Conservation (phyloP, 257 asterid genomes). For the Penstemon eatonii region DNA sequence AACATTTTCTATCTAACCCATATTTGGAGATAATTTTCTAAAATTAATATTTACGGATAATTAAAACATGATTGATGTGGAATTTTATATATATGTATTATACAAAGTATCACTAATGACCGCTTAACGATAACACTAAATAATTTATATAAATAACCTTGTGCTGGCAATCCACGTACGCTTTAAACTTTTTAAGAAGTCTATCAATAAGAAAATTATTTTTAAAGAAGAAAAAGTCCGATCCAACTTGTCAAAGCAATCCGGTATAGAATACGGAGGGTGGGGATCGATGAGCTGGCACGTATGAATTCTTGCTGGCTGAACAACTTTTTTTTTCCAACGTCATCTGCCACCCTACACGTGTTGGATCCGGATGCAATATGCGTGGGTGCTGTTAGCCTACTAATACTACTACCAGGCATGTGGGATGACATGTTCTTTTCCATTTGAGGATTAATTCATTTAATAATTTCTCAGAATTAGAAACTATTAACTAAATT, state of each 20-base stretch:
- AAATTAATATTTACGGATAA: no score
- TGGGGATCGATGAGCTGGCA: conserved; percentile 59
- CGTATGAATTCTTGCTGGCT: conserved; percentile 34
- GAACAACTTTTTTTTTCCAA: conserved; percentile 31
- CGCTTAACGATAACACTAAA: no score
- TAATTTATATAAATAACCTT: no score
- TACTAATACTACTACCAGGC: conserved; percentile 50
- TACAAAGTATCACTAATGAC: no score
- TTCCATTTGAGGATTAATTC: conserved; percentile 23
- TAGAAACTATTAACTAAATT: conserved; percentile 46
- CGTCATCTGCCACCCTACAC: conserved; percentile 47
- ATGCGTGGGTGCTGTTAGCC: conserved; percentile 60
- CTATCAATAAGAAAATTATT: no score
- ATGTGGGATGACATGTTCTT: conserved; percentile 79
- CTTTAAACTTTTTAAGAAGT: no score
- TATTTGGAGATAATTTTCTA: no score
- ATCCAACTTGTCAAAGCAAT: conserved; percentile 17
- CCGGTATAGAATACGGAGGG: conserved; percentile 22
- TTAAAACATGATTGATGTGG: no score
- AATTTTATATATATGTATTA: no score
- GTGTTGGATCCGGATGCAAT: conserved; percentile 39
- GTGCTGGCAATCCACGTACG: no score
- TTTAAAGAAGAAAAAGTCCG: background rate
- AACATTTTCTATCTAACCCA: no score
- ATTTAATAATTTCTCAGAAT: conserved; percentile 15